Base-by-base conservation (phyloP, 2,329 filamentous ascomycete genomes). In the Helotiales sp. region DNA sequence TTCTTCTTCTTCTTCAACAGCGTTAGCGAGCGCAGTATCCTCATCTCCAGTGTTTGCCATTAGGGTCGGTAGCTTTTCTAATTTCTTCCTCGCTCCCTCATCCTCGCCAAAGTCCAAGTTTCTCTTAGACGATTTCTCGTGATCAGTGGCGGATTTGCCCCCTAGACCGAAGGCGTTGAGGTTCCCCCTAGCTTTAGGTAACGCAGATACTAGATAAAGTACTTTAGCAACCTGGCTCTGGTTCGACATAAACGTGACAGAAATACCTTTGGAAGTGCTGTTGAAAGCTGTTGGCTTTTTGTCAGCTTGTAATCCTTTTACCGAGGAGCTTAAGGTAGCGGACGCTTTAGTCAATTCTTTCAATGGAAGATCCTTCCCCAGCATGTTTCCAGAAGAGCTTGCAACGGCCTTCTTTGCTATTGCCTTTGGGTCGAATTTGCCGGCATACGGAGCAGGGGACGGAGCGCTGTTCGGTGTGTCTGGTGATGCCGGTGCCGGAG, bases 81-180 rank as follows among this genome's bases (percentile, higher is more conserved):
- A 83, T 77, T 96, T 97, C 72, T 92, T 90, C 70, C 90, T 87
- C 2, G 88, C 89, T 30, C 86, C 87, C 68, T 96, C 91, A 67
- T 97, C 93, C 69, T 97, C 93, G 60, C 90, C 93, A 66, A 97
- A 87, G 66, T 92, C 87, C 22, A 96, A 79, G 60, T 90, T 91
- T 65, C 87, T 88, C 70, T 91, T 91, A 19, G 84, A 79, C 3
- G 82, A 73, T 68, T 90, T 91, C 52, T 90, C 88, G 22, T 73
- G 73, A 53, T 91, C 91, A 49, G 77, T 74, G 52, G 79, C 79
- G 40, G 83, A 77, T 71, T 91, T 95, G 57, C 82, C 81, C 58
- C 81, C 81, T 46, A 98, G 85, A 2, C 92, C 93, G 69, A 98
- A 98, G 30, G 88, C 87, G 71, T 89, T 89, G 48, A 96, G 83